These are phyloP conservation scores for Ustilago xerochloae DNA, from an alignment of 1,284 basidiomycete species.

Conservation along the genomic window DNA sequence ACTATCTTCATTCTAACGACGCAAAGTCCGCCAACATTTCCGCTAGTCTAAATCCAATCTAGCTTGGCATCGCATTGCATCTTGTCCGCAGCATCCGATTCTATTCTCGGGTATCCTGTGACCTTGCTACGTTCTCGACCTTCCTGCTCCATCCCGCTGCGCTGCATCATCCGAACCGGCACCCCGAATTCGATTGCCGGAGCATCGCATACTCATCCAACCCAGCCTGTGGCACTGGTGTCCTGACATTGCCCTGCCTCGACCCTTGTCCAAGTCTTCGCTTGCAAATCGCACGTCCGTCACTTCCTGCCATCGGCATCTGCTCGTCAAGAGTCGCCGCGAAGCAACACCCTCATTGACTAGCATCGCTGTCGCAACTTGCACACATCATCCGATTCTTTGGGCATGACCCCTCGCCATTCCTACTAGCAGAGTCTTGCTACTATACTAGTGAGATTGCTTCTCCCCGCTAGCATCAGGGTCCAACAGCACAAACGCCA, in stretches of 20 bases:
- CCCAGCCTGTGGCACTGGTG: too few relatives aligned
- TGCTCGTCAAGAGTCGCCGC: not conserved
- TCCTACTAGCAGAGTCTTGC: not conserved
- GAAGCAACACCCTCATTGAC: too few relatives aligned
- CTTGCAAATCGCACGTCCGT: not conserved
- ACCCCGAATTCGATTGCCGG: not conserved
- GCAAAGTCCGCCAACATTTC: not conserved
- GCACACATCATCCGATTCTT: conserved; percentile 1
- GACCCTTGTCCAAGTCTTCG: not conserved
- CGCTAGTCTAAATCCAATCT: not conserved
- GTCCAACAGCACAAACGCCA: too few relatives aligned
- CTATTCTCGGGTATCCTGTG: not conserved
- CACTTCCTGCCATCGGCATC: not conserved
- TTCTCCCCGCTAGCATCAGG: not conserved
- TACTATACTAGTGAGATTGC: too few relatives aligned
- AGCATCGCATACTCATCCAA: too few relatives aligned
- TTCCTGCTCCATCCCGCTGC: not conserved
- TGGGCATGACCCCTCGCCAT: not conserved
- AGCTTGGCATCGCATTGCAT: not conserved
- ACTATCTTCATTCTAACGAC: not conserved
- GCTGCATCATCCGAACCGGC: not conserved
- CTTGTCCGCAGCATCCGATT: not conserved
- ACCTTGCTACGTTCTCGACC: not conserved
- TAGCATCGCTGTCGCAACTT: too few relatives aligned
- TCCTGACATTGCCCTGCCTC: not conserved